Evolutionary conservation across 192 early-diverging fungal genomes (phyloP).

Genomic region (Rhizophlyctis rosea): DNA sequence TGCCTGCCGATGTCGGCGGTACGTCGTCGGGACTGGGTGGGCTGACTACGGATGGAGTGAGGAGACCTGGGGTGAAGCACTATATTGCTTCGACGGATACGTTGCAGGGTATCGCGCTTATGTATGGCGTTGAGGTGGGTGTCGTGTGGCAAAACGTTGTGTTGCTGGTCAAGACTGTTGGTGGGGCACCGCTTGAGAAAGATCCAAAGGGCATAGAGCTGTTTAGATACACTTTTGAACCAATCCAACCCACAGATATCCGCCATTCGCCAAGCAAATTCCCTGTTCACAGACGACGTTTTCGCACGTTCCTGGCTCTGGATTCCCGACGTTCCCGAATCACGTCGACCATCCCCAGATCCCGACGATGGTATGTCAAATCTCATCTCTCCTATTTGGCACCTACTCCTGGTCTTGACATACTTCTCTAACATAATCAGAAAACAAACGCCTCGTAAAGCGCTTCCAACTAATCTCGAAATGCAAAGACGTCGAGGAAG

Average conservation of each 20-base stretch:
- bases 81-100: constrained; percentile 2
- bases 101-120: not conserved
- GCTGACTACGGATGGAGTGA: too few species aligned
- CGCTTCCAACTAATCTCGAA: constrained; percentile 10
- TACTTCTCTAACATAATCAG: too few species aligned
- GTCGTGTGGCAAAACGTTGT: not conserved
- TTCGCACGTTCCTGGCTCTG: constrained; percentile 1
- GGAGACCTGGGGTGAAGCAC: constrained; percentile 2
- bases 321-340: not conserved
- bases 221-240: not conserved
- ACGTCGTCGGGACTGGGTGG: too few species aligned
- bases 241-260: not conserved
- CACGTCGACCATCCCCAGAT: not conserved
- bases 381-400: too few species aligned
- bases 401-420: too few species aligned
- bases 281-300: constrained; percentile 1
- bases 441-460: constrained; percentile 10
- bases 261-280: constrained; percentile 7
- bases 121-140: constrained; percentile 3
- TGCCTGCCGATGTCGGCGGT: too few species aligned
- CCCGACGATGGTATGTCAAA: not conserved
- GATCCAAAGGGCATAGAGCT: not conserved
- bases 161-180: too few species aligned
- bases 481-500: constrained; percentile 7
- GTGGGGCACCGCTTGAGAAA: not conserved